phyloP scores from a whole-genome alignment of 108 stramenopile genomes.

The Skeletonema tropicum region DNA sequence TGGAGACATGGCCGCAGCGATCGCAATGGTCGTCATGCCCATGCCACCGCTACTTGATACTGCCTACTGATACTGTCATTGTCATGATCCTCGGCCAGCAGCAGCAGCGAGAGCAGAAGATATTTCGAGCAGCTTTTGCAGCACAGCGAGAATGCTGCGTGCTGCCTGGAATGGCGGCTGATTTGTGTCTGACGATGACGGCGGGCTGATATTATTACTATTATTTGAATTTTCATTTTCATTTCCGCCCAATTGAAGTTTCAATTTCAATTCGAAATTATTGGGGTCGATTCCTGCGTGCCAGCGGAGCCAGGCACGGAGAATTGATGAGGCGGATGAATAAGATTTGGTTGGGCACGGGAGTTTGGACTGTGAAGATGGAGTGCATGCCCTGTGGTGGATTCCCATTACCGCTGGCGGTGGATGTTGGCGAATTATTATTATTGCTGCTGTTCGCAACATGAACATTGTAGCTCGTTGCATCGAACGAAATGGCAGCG shows the following conservation, averaged over 20 bases:
- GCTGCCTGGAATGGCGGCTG: constrained; percentile 63
- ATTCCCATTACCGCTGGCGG: background rate
- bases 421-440: background rate
- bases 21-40: too few species aligned
- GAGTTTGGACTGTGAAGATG: constrained; percentile 62
- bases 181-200: background rate
- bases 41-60: background rate
- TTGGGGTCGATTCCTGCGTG: constrained; percentile 45
- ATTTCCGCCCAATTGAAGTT: too few species aligned
- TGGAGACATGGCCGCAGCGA: background rate
- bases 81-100: too few species aligned
- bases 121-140: constrained; percentile 82
- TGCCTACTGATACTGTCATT: too few species aligned
- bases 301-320: constrained; percentile 67
- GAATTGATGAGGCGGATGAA: constrained; percentile 62
- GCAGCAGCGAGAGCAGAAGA: constrained; percentile 50
- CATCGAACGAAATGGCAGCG: constrained; percentile 64
- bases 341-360: constrained; percentile 70
- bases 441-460: constrained; percentile 7
- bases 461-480: background rate
- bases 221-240: too few species aligned
- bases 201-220: background rate
- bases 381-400: constrained; percentile 86
- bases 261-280: too few species aligned
- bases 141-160: constrained; percentile 76